Conservation (phyloP, 2,329 filamentous ascomycete genomes). For the Xylariales sp. region DNA sequence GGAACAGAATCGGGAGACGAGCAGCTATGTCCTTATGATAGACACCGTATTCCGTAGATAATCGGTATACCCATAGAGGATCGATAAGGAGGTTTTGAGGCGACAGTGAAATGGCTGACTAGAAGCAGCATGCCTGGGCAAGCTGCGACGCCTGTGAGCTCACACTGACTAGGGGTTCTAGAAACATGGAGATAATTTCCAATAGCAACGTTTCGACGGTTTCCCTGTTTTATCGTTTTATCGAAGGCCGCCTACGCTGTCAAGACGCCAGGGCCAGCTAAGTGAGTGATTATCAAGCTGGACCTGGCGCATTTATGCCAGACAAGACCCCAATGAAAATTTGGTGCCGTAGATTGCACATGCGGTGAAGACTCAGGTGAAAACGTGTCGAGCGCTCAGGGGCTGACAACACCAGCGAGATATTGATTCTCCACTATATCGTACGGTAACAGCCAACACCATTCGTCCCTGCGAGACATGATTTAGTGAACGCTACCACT, state of each 20-base stretch:
- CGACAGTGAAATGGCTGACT: constrained; percentile 1
- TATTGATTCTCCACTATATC: constrained; percentile 26
- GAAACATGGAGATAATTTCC: neutral
- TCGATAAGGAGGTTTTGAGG: neutral
- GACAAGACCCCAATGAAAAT: neutral
- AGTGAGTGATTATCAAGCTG: constrained; percentile 2
- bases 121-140: neutral
- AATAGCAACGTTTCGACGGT: neutral
- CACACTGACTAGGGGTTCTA: neutral
- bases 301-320: constrained; percentile 8
- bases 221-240: neutral
- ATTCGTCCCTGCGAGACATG: constrained; percentile 24
- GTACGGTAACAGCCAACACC: constrained; percentile 4
- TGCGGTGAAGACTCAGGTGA: constrained; percentile 27
- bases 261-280: neutral
- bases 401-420: constrained; percentile 14
- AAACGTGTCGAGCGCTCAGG: constrained; percentile 36
- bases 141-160: constrained; percentile 4
- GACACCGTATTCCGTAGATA: constrained; percentile 22
- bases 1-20: constrained; percentile 6
- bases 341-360: constrained; percentile 12
- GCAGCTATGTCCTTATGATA: constrained; percentile 10
- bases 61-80: constrained; percentile 23
- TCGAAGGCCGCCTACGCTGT: neutral
- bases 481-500: constrained; percentile 32